Conservation (phyloP, 164 flowering plant species). For the Hamamelis virginiana region DNA sequence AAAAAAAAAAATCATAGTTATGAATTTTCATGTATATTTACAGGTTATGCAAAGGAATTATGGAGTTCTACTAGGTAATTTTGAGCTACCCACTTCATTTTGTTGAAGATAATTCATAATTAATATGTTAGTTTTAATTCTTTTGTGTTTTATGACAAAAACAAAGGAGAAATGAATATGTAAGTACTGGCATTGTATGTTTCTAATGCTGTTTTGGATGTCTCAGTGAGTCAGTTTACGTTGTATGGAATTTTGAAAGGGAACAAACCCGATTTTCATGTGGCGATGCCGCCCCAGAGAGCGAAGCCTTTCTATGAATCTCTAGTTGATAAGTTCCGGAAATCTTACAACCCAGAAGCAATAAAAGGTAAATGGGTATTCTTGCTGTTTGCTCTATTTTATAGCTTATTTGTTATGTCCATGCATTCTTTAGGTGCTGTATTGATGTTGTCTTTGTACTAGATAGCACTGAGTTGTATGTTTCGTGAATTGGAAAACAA, state of each 20-base stretch:
- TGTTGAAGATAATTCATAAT: too few relatives aligned
- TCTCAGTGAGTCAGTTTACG: constrained; percentile 93
- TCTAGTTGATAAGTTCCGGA: constrained; percentile 67
- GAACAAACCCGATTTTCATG: constrained; percentile 98
- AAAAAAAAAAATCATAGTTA: neutral
- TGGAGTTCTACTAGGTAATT: constrained; percentile 81
- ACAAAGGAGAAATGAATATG: neutral
- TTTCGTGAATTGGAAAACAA: too few relatives aligned
- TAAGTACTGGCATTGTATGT: neutral
- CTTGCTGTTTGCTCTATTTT: neutral
- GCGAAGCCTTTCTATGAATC: constrained; percentile 91
- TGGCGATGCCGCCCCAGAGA: constrained; percentile 83
- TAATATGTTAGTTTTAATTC: too few relatives aligned
- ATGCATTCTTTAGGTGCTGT: neutral
- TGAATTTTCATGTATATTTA: constrained; percentile 12
- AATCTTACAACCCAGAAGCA: constrained; percentile 54
- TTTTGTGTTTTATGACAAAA: neutral
- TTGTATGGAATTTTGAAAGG: constrained; percentile 87
- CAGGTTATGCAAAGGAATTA: constrained; percentile 89
- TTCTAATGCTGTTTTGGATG: constrained; percentile 6
- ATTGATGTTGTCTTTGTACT: neutral
- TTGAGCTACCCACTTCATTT: neutral
- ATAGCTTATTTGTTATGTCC: neutral
- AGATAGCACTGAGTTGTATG: neutral
- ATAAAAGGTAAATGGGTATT: constrained; percentile 53